Evolutionary conservation across 345 rosid genomes (phyloP).

Genomic region (Toxicodendron radicans): DNA sequence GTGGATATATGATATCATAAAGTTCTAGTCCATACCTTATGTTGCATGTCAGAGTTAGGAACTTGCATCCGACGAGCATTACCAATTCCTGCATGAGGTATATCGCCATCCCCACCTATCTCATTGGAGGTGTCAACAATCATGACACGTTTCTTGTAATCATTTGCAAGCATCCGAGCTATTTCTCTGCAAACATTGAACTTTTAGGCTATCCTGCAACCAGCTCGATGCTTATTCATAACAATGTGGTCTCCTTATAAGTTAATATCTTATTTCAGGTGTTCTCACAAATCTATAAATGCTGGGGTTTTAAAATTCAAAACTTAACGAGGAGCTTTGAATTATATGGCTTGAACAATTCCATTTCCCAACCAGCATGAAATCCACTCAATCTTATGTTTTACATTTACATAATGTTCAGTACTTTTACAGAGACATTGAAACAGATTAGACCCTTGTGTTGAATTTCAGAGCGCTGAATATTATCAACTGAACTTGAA

Average conservation of each 20-base stretch:
- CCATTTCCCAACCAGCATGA: not conserved
- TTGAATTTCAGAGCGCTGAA: not conserved
- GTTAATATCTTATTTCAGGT: not conserved
- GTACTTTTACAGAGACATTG: not conserved
- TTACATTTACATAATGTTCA: not conserved
- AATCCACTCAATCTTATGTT: not conserved
- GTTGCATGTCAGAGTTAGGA: constrained; percentile 78
- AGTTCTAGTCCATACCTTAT: constrained; percentile 51
- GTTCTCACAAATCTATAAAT: not conserved
- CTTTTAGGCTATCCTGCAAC: constrained; percentile 11
- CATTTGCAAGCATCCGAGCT: constrained; percentile 91
- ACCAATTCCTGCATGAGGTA: constrained; percentile 94
- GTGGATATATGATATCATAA: not conserved
- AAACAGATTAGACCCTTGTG: not conserved
- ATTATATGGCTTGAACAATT: not conserved
- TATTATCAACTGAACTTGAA: not conserved
- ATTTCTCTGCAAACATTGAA: constrained; percentile 60
- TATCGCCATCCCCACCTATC: constrained; percentile 99
- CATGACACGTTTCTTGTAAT: constrained; percentile 83
- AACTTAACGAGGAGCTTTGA: not conserved
- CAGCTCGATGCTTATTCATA: not conserved
- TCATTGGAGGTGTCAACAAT: constrained; percentile 95
- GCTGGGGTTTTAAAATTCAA: not conserved
- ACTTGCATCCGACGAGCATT: constrained; percentile 97
- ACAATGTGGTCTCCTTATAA: not conserved